Evolutionary conservation across 108 stramenopile species (phyloP).

Genomic region (Cyclotella baltica): DNA sequence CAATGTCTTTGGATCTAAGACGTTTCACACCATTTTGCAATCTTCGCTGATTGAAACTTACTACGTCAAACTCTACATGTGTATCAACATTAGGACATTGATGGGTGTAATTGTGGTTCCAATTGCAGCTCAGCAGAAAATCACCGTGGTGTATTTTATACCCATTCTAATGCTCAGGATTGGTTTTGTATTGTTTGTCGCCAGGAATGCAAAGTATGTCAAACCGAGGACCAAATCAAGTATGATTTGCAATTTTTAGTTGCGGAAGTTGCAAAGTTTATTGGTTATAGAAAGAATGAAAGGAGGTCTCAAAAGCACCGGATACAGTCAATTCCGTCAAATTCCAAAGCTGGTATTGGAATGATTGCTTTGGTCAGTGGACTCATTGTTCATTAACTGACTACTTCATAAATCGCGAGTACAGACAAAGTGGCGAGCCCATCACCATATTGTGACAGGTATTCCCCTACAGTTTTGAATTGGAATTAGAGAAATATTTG

Average conservation of each 20-base stretch:
- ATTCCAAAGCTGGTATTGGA: constrained; percentile 42
- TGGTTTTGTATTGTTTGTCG: constrained; percentile 66
- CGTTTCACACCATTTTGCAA: constrained; percentile 88
- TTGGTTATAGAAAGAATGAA: neutral
- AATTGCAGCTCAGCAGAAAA: constrained; percentile 71
- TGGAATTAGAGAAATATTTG: constrained; percentile 88
- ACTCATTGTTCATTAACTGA: constrained; percentile 77
- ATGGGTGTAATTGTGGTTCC: constrained; percentile 82
- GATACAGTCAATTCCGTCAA: constrained; percentile 16
- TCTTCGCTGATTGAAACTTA: constrained; percentile 78
- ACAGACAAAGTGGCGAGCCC: constrained; percentile 57
- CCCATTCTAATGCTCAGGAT: constrained; percentile 72
- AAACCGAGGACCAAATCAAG: constrained; percentile 51
- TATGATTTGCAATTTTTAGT: constrained; percentile 16
- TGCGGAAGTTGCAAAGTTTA: neutral
- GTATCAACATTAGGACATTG: constrained; percentile 88
- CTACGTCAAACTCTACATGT: constrained; percentile 91
- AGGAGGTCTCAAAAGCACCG: constrained; percentile 10
- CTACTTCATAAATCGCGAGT: constrained; percentile 68
- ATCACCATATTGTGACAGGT: constrained; percentile 84
- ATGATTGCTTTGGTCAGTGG: constrained; percentile 61
- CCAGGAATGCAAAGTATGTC: constrained; percentile 73
- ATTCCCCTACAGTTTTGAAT: constrained; percentile 79
- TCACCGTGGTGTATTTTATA: constrained; percentile 80
- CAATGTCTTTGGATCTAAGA: constrained; percentile 91